These are phyloP conservation scores for Mycena amicta DNA, from an alignment of 768 basidiomycete genomes.

Conservation along the genomic window DNA sequence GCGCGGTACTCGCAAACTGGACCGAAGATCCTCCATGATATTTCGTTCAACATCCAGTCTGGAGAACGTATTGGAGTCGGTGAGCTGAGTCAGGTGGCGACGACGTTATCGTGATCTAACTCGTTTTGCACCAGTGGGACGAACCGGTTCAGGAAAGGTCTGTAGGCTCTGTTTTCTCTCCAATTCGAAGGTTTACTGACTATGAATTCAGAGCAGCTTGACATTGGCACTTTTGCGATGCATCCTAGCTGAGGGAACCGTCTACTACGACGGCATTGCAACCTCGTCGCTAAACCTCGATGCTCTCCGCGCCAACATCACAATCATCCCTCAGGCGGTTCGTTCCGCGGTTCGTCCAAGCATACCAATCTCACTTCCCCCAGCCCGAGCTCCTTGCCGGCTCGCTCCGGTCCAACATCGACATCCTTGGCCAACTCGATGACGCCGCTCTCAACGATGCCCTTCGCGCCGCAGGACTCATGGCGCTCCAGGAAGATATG, in stretches of 20 bases:
- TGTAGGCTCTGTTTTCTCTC: background rate
- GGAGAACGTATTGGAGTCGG: slow-evolving; percentile 60
- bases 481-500: slow-evolving; percentile 33
- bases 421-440: slow-evolving; percentile 47
- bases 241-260: slow-evolving; percentile 57
- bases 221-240: slow-evolving; percentile 59
- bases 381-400: slow-evolving; percentile 43
- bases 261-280: slow-evolving; percentile 57
- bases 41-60: slow-evolving; percentile 52
- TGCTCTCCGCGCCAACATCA: slow-evolving; percentile 57
- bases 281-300: slow-evolving; percentile 56
- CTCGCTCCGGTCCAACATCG: slow-evolving; percentile 46
- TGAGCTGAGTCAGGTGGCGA: slow-evolving; percentile 14
- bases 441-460: slow-evolving; percentile 41
- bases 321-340: slow-evolving; percentile 58
- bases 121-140: slow-evolving; percentile 34
- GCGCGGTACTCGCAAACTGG: slow-evolving; percentile 56
- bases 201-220: slow-evolving; percentile 46
- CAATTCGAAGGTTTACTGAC: background rate
- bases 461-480: slow-evolving; percentile 36
- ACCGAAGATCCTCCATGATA: slow-evolving; percentile 55
- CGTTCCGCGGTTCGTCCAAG: slow-evolving; percentile 21
- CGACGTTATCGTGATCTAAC: background rate
- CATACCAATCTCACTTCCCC: background rate
- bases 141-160: slow-evolving; percentile 51